Base-by-base conservation (phyloP, 257 asterid species). In the Przewalskia tangutica region DNA sequence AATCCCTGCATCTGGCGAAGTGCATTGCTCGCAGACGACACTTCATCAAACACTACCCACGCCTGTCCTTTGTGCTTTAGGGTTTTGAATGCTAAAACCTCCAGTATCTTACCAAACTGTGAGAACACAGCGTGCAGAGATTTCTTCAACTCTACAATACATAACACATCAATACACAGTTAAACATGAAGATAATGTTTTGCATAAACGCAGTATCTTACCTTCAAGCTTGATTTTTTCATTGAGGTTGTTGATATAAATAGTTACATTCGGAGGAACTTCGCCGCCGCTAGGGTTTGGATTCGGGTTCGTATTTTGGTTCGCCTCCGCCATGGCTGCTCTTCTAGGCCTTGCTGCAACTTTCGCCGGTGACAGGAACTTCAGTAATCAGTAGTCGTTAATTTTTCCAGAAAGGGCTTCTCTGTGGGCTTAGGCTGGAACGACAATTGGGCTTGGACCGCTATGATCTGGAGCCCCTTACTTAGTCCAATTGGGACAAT, bases 11-110 rank as follows among this genome's bases (percentile, higher is more conserved):
- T 92, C 89, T 93, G 94, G 7, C 97, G 93, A 85, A 93, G 92
- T 79, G 99, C 99, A 85, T 63, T 89, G 75, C 89, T 68, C 32
- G 99, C 99, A 2, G 94, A 91, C 63, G 97, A 90, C 71, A 84
- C 95, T 32, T 96, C 98, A 71, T 94, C 97, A 77, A 96, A 96
- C n/a, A 94, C 90, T 53, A 96, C 98, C 99, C 98, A 96, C 3
- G 99, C 99, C 85, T 96, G 99, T 23, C 99, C 99, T 84, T 92
- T 94, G 86, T 96, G 98, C 83, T 94, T 96, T 85, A 96, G 98
- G 94, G 99, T 96, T 94, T 93, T 96, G 93, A 96, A 94, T 8
- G 98, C 99, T 84, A 96, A 88, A 53, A 96, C 98, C 89, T 94
- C 99, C 86, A 92, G 63, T 62, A 94, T 94, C 81, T 93, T 96